These are phyloP conservation scores for Gaertneriomyces semiglobifer DNA, from an alignment of 192 early-diverging fungal genomes.

Conservation along the genomic window DNA sequence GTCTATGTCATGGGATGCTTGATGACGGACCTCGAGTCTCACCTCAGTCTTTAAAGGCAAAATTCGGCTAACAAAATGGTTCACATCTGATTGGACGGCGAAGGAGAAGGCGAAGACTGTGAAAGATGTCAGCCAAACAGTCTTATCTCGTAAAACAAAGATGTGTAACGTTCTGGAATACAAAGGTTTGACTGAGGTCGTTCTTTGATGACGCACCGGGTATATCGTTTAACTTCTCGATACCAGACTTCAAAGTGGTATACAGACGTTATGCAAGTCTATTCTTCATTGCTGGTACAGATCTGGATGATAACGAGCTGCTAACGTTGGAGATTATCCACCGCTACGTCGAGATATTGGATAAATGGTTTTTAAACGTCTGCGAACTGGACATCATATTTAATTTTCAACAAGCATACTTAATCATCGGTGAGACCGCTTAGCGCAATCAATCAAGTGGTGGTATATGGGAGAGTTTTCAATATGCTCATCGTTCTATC, in stretches of 20 bases:
- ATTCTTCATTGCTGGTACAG: slow-evolving; percentile 96
- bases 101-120: slow-evolving; percentile 96
- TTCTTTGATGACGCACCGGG: background rate
- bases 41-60: slow-evolving; percentile 29
- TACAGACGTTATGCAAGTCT: slow-evolving; percentile 89
- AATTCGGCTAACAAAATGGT: slow-evolving; percentile 58
- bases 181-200: slow-evolving; percentile 54
- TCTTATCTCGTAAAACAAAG: slow-evolving; percentile 80
- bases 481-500: background rate
- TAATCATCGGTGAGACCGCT: slow-evolving; percentile 42
- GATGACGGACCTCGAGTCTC: slow-evolving; percentile 1
- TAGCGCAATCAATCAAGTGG: background rate
- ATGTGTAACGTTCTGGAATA: slow-evolving; percentile 99
- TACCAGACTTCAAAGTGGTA: slow-evolving; percentile 68
- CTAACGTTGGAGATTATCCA: slow-evolving; percentile 94
- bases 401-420: slow-evolving; percentile 83
- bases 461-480: background rate
- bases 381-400: slow-evolving; percentile 98
- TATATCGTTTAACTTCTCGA: background rate
- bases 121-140: slow-evolving; percentile 89
- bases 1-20: background rate
- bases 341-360: slow-evolving; percentile 95
- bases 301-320: slow-evolving; percentile 90
- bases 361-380: slow-evolving; percentile 96
- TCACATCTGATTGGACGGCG: slow-evolving; percentile 49